Evolutionary conservation across 2,329 filamentous ascomycete species (phyloP).

Genomic region (Bipolaris victoriae): DNA sequence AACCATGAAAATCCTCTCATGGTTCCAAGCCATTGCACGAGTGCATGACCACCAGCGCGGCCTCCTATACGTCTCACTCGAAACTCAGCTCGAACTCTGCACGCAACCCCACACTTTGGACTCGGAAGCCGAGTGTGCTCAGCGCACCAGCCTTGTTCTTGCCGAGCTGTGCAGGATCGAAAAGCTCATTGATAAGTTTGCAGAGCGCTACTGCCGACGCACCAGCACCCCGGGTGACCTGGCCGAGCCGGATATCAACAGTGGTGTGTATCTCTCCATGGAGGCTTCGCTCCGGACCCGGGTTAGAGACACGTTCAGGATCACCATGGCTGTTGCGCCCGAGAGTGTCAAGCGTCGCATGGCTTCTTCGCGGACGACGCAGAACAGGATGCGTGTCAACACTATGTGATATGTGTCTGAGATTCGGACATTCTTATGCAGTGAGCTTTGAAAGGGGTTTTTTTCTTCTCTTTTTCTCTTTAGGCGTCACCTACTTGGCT

Average conservation of each 20-base stretch:
- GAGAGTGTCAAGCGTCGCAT: constrained; percentile 45
- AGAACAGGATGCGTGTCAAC: constrained; percentile 37
- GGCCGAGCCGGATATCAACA: constrained; percentile 36
- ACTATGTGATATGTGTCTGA: constrained; percentile 25
- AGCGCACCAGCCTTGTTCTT: constrained; percentile 42
- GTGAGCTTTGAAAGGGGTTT: neutral
- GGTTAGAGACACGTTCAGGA: constrained; percentile 46
- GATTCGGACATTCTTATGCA: neutral
- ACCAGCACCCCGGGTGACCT: constrained; percentile 24
- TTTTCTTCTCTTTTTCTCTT: neutral
- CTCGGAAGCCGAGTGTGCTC: constrained; percentile 39
- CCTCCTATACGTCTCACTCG: constrained; percentile 17
- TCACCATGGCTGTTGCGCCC: constrained; percentile 46
- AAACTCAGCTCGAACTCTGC: constrained; percentile 39
- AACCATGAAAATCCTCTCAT: constrained; percentile 46
- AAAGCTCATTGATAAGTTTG: constrained; percentile 48
- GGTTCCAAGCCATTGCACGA: constrained; percentile 46
- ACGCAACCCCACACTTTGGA: constrained; percentile 32
- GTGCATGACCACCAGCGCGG: constrained; percentile 25
- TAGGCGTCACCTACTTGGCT: too few relatives aligned
- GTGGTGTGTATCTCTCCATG: constrained; percentile 38
- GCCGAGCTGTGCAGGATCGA: constrained; percentile 45
- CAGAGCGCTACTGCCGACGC: constrained; percentile 41
- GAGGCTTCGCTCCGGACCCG: constrained; percentile 43
- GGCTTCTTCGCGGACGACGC: constrained; percentile 35